Percentiles rank a stretch among this genome's conserved stretches.
These are phyloP conservation scores for Clarireedia sp. DNA, from an alignment of 2,329 filamentous ascomycete species.

Conservation along the genomic window DNA sequence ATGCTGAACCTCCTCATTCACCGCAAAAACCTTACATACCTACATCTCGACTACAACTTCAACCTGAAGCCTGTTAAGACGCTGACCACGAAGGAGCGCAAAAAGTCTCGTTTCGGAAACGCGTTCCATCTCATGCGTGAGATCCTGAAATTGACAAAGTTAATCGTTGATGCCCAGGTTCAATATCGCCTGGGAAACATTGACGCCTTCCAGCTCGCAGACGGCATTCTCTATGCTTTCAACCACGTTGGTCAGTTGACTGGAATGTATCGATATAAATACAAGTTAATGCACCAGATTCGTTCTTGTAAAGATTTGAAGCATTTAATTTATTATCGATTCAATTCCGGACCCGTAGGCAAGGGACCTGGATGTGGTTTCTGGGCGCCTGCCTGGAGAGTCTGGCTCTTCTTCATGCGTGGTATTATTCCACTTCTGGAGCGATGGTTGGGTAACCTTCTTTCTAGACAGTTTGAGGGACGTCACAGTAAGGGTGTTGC, in stretches of 20 bases:
- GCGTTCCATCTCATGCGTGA: constrained; percentile 99
- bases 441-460: constrained; percentile 91
- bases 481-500: constrained; percentile 98
- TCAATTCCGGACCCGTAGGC: constrained; percentile 92
- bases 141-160: constrained; percentile 88
- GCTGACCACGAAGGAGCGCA: constrained; percentile 94
- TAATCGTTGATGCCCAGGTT: constrained; percentile 97
- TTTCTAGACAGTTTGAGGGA: constrained; percentile 96
- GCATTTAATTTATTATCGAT: constrained; percentile 97
- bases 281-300: constrained; percentile 99
- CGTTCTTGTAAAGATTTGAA: constrained; percentile 98
- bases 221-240: constrained; percentile 98
- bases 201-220: constrained; percentile 95
- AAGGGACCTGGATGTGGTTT: constrained; percentile 98
- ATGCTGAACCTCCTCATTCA: constrained; percentile 98
- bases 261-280: constrained; percentile 99
- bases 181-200: constrained; percentile 97
- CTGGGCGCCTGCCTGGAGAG: constrained; percentile 97
- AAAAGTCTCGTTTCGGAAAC: constrained; percentile 98
- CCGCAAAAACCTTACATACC: constrained; percentile 94
- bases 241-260: constrained; percentile 98
- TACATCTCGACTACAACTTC: constrained; percentile 99
- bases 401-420: constrained; percentile 99
- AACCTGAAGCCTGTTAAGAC: constrained; percentile 99
- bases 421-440: constrained; percentile 95